These are phyloP conservation scores for Heracleum sosnowskyi DNA, from an alignment of 129 eudicot genomes.

Conservation along the genomic window DNA sequence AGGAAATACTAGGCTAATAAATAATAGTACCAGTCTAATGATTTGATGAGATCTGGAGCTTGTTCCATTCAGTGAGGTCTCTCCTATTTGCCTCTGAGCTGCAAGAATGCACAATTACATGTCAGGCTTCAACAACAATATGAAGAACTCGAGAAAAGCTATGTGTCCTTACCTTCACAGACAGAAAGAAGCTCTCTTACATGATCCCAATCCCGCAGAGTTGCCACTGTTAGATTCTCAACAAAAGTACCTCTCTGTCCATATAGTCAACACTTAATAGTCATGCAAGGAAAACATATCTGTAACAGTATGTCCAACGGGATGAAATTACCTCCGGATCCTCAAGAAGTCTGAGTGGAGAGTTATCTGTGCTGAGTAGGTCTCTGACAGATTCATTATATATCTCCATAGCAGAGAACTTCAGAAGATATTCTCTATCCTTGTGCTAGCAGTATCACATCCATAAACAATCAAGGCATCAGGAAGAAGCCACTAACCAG, in stretches of 20 bases:
- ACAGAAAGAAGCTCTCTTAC: slow-evolving; percentile 66
- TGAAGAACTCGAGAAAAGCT: not conserved
- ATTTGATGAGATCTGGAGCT: slow-evolving; percentile 99
- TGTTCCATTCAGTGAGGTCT: slow-evolving; percentile 73
- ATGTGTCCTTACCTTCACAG: slow-evolving; percentile 62
- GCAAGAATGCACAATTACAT: slow-evolving; percentile 28
- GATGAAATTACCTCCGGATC: slow-evolving; percentile 72
- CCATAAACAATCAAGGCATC: slow-evolving; percentile 15
- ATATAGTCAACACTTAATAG: not conserved
- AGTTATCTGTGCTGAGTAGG: slow-evolving; percentile 57
- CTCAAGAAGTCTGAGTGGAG: slow-evolving; percentile 83
- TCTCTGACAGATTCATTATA: slow-evolving; percentile 93
- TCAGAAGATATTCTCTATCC: slow-evolving; percentile 74
- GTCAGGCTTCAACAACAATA: not conserved
- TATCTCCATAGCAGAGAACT: slow-evolving; percentile 94
- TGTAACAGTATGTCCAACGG: not conserved
- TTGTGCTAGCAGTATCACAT: slow-evolving; percentile 47
- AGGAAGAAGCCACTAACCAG: not conserved
- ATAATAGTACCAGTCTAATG: slow-evolving; percentile 69
- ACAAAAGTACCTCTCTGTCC: slow-evolving; percentile 84
- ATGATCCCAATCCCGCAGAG: slow-evolving; percentile 75
- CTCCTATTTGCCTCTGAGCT: slow-evolving; percentile 94
- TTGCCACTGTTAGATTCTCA: slow-evolving; percentile 86
- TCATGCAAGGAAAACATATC: slow-evolving; percentile 5
- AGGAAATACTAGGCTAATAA: not conserved